Percentiles rank a stretch among this genome's conserved stretches.
These are phyloP conservation scores for Brettanomyces naardenensis DNA, from an alignment of 805 yeast genomes.

Conservation along the genomic window DNA sequence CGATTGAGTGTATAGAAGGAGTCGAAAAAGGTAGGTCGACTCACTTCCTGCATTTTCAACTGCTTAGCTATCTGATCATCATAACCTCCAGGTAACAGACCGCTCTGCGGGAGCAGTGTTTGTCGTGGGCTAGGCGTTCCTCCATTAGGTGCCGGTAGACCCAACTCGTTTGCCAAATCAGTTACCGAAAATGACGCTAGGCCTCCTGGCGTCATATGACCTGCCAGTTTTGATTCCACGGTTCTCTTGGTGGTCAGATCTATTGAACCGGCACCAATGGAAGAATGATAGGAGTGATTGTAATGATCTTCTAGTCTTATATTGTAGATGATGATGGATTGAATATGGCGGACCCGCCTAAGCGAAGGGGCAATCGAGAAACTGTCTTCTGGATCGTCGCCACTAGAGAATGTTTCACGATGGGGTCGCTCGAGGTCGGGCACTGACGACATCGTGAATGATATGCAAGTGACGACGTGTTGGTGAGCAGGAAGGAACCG, in stretches of 20 bases:
- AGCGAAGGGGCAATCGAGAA: conserved; percentile 9
- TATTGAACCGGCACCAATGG: too few species aligned
- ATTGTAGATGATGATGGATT: conserved; percentile 4
- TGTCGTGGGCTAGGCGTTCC: too few species aligned
- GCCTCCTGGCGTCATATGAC: too few species aligned
- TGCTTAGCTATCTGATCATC: conserved; percentile 21
- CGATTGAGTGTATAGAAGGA: conserved; percentile 30
- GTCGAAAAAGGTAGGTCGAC: conserved; percentile 22
- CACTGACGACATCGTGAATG: conserved; percentile 13
- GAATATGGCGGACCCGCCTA: conserved; percentile 21
- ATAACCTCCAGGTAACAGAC: background rate
- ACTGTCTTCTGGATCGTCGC: conserved; percentile 1
- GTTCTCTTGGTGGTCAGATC: too few species aligned
- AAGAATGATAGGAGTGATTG: too few species aligned
- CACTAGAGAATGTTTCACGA: background rate
- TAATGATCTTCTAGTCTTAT: background rate
- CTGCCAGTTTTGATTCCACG: too few species aligned
- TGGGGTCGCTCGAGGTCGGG: conserved; percentile 10
- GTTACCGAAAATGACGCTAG: too few species aligned
- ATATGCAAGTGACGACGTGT: too few species aligned
- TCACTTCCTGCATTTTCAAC: conserved; percentile 20
- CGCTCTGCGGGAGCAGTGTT: background rate
- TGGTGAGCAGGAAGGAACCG: too few species aligned
- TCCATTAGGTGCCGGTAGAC: too few species aligned
- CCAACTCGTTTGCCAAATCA: too few species aligned